phyloP scores from a whole-genome alignment of 202 grass and related monocot genomes.

The Dendrocalamus latiflorus region DNA sequence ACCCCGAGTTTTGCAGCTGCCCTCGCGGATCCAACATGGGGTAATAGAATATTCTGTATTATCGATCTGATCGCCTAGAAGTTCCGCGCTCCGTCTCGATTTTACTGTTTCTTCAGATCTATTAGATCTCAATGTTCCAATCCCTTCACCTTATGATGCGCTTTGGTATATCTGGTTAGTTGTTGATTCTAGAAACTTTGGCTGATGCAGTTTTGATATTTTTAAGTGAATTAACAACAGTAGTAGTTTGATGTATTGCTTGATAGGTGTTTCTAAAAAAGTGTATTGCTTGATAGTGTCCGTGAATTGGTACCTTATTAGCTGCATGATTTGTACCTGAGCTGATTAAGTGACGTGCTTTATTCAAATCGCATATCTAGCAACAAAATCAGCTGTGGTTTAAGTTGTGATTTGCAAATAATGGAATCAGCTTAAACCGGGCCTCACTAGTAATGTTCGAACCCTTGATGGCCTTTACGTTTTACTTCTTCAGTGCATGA shows the following conservation, averaged over 20 bases:
- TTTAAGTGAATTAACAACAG: background rate
- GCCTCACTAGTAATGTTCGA: background rate
- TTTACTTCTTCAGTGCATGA: background rate
- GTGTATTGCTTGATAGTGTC: background rate
- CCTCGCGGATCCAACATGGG: constrained; percentile 28
- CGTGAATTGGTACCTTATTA: background rate
- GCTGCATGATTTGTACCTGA: background rate
- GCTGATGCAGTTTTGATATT: no score
- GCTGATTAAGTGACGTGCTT: background rate
- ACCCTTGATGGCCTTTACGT: background rate
- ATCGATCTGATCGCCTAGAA: background rate
- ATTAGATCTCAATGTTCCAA: background rate
- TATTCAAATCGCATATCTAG: background rate
- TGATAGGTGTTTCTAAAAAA: background rate
- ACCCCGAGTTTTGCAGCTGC: background rate
- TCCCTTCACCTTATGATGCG: background rate
- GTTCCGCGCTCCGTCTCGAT: background rate
- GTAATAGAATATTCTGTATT: background rate
- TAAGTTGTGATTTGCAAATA: background rate
- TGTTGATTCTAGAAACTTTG: background rate
- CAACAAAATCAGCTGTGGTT: background rate
- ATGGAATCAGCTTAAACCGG: background rate
- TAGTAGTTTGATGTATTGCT: background rate
- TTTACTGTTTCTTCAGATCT: background rate
- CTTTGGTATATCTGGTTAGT: background rate